Conservation (phyloP, 2,329 filamentous ascomycete genomes). For the Microdochium trichocladiopsis region DNA sequence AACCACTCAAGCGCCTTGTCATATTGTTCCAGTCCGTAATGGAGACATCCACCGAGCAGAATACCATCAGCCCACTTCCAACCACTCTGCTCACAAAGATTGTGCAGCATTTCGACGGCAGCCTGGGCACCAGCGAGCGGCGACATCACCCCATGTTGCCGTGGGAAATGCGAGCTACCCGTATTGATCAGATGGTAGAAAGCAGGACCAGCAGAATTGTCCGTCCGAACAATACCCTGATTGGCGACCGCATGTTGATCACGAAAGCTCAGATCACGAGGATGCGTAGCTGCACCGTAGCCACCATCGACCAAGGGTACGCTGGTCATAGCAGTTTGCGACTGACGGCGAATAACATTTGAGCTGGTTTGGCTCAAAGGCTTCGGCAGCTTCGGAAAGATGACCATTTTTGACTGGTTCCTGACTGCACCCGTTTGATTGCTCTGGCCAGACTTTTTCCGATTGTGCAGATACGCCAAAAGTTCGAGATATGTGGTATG, state of each 20-base stretch:
- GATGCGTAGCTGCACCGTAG: not conserved
- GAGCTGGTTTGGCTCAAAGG: conserved; percentile 9
- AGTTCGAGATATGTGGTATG: conserved; percentile 68
- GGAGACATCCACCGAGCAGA: conserved; percentile 81
- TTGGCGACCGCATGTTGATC: not conserved
- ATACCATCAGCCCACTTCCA: conserved; percentile 95
- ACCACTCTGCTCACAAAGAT: conserved; percentile 68
- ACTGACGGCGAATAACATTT: conserved; percentile 9
- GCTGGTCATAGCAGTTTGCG: conserved; percentile 6
- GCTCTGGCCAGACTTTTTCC: conserved; percentile 37
- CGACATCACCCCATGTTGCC: conserved; percentile 21
- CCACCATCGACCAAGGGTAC: conserved; percentile 5
- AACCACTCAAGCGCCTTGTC: conserved; percentile 72
- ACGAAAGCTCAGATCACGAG: not conserved
- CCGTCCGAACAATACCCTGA: conserved; percentile 7
- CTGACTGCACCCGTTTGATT: conserved; percentile 28
- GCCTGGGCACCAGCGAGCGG: conserved; percentile 51
- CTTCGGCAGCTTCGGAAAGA: conserved; percentile 47
- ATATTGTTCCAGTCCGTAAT: conserved; percentile 84
- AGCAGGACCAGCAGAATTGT: conserved; percentile 8
- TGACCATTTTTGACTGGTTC: conserved; percentile 38
- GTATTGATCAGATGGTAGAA: conserved; percentile 15
- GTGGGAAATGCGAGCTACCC: conserved; percentile 13
- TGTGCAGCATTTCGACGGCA: conserved; percentile 65
- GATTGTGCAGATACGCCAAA: conserved; percentile 55